These are phyloP conservation scores for Marchantia polymorpha DNA, from an alignment of 225 moss, liverwort and hornwort genomes.

Conservation along the genomic window DNA sequence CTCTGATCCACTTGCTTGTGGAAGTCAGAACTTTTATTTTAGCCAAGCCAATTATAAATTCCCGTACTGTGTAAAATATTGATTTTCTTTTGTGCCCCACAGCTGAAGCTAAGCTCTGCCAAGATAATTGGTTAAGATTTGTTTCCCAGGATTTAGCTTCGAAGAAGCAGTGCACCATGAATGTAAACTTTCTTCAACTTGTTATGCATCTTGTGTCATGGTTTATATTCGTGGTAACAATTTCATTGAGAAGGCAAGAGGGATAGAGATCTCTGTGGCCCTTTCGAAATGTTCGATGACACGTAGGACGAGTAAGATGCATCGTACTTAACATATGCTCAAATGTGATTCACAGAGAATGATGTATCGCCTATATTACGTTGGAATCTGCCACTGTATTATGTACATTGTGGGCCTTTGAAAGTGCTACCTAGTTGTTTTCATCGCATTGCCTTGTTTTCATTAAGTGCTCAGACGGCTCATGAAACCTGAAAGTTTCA, in stretches of 20 bases:
- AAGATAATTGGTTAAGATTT: not conserved
- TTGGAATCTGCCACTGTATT: not conserved
- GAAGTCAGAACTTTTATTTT: conserved; percentile 16
- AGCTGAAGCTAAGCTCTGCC: not conserved
- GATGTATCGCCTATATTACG: not conserved
- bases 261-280: not conserved
- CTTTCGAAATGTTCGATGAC: not conserved
- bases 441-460: not conserved
- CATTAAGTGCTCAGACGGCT: not conserved
- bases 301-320: not conserved
- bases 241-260: not conserved
- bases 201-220: not conserved
- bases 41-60: conserved; percentile 14
- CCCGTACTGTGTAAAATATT: conserved; percentile 14
- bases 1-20: conserved; percentile 23
- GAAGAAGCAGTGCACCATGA: not conserved
- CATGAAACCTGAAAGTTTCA: not conserved
- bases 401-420: not conserved
- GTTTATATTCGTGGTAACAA: not conserved
- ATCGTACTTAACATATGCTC: too few species aligned
- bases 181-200: not conserved
- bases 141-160: not conserved
- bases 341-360: not conserved
- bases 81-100: not conserved
- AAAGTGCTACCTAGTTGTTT: not conserved